Evolutionary conservation across 2,329 filamentous ascomycete species (phyloP), one percentile per base, ranked within the genome.

Genomic region (Colletotrichum tamarilloi): DNA sequence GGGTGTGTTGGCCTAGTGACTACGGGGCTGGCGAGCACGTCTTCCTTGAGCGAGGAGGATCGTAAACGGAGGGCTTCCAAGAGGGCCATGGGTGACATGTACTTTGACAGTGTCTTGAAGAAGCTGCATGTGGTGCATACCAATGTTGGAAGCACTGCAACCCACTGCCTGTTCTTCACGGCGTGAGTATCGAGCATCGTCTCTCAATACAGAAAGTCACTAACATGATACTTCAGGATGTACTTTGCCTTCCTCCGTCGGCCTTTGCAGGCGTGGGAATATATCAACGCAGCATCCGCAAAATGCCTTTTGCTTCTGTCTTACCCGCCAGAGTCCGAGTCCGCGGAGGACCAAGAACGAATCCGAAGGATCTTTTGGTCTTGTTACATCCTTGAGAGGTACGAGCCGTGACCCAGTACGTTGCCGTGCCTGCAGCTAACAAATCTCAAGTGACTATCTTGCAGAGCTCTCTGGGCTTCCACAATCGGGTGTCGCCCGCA

Each of bases 381-480:
- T 0, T 88, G 87, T 69, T 89, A 88, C 67, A 87, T 89, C 12
- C 80, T 89, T 0, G 87, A 89, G 76, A 87, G 85, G 86, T 85
- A 52, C 7, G 46, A 22, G 12, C 8, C 12, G 2, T 16, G 26
- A 2, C 19, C 30, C 6, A 5, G 38, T n/a, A 5, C 24, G 16
- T 11, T 19, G 7, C 2, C n/a, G 19, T 11, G 9, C 7, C 46
- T 7, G 38, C 19, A 8, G 19, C 62, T 55, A 1, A 68, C 64
- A 46, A 5, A 0, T 26, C 2, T 2, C 1, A 3, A 88, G 86
- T 56, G 87, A 89, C 75, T 87, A 88, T 62, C 82, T 89, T 16
- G 87, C 87, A 4, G 87, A 89, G 74, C 79, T 89, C 3, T 86
- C 87, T 4, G 84, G 84, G 2, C 83, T 88, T 14, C 87, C 87